phyloP scores from a whole-genome alignment of 148 eudicot species.

The Cornus suecica region DNA sequence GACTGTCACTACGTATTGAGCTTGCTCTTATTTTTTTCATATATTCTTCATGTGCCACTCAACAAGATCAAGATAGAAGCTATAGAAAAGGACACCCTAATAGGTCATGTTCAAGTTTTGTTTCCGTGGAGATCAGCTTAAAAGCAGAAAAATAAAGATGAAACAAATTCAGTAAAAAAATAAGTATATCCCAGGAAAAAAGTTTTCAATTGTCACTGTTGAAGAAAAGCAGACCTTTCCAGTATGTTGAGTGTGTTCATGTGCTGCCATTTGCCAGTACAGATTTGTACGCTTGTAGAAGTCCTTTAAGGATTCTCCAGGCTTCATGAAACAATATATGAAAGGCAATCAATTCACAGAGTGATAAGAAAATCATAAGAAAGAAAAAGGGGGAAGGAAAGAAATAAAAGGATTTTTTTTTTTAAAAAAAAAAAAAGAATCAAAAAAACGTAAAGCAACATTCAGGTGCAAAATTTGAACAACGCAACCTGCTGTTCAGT shows the following conservation, averaged over 20 bases:
- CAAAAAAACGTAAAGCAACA: neutral
- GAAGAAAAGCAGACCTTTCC: conserved; percentile 66
- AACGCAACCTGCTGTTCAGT: neutral
- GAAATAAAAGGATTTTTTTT: too few species aligned
- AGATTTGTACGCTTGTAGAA: conserved; percentile 86
- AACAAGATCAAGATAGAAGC: neutral
- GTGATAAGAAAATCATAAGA: neutral
- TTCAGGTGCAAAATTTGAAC: conserved; percentile 3
- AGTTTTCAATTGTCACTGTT: neutral
- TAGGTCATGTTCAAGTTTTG: neutral
- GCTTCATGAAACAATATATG: conserved; percentile 41
- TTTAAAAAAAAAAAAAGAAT: neutral
- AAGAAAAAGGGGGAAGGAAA: too few species aligned
- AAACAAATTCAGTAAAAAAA: neutral
- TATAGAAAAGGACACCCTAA: neutral
- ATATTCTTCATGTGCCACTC: neutral
- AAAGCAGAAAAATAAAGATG: neutral
- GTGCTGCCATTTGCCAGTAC: conserved; percentile 99
- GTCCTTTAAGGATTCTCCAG: conserved; percentile 89
- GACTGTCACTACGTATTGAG: neutral
- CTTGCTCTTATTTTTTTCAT: neutral
- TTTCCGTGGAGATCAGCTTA: neutral
- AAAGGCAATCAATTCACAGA: conserved; percentile 14
- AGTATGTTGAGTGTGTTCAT: conserved; percentile 97
- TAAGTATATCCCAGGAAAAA: neutral